Percentiles rank a stretch among this genome's conserved stretches.
phyloP scores from a whole-genome alignment of 2,329 filamentous ascomycete genomes.

The Aspergillus sp. region DNA sequence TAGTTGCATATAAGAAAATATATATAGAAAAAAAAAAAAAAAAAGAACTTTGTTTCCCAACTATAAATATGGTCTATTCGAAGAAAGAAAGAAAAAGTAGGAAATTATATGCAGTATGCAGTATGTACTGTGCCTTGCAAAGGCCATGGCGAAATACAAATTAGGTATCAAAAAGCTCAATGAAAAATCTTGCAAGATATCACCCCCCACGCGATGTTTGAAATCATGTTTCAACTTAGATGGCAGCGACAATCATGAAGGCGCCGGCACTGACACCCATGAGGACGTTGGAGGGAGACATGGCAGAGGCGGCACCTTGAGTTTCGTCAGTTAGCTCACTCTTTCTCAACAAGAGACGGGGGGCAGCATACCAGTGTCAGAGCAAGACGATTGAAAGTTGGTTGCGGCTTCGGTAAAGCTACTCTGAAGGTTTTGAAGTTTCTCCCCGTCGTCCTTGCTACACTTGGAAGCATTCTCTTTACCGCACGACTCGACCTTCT shows the following conservation, averaged over 20 bases:
- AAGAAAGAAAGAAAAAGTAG: not conserved
- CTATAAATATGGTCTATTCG: not conserved
- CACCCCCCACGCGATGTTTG: not conserved
- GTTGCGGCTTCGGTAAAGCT: not conserved
- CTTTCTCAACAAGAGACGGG: not conserved
- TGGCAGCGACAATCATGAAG: not conserved
- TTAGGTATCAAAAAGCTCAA: not conserved
- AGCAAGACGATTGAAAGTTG: not conserved
- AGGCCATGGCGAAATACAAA: not conserved
- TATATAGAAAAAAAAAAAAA: too few relatives aligned
- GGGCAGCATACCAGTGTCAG: not conserved
- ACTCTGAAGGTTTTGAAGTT: too few relatives aligned
- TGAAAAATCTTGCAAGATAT: not conserved
- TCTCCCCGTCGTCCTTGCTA: too few relatives aligned
- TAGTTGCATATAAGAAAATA: not conserved
- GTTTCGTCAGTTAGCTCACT: not conserved
- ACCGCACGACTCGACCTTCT: too few relatives aligned
- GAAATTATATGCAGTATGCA: not conserved
- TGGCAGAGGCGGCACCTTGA: not conserved
- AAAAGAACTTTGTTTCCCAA: not conserved
- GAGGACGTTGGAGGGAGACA: not conserved
- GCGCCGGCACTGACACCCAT: constrained; percentile 7
- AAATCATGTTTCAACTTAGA: not conserved
- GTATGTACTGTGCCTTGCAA: not conserved
- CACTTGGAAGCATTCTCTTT: too few relatives aligned